A percentile compares a stretch with the other conserved stretches of the same genome.
phyloP scores from a whole-genome alignment of 768 basidiomycete genomes.

The Lenzites betulinus region DNA sequence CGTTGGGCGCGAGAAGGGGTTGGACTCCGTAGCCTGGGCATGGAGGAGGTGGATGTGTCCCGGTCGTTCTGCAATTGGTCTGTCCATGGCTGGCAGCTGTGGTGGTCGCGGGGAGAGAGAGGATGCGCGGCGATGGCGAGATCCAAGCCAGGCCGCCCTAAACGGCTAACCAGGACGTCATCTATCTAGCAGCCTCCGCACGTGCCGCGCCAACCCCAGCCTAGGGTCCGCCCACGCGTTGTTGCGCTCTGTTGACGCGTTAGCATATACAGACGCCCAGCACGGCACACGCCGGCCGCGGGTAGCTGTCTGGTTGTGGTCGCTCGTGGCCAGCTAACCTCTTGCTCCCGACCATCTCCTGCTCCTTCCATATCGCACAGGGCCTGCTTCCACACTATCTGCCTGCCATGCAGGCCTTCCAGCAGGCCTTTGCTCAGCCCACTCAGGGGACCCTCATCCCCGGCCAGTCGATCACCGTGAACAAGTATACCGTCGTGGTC shows the following conservation, averaged over 20 bases:
- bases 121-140: not conserved
- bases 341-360: not conserved
- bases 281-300: constrained; percentile 4
- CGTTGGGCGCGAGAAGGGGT: constrained; percentile 60
- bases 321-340: constrained; percentile 12
- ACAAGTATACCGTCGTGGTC: constrained; percentile 87
- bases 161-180: constrained; percentile 1
- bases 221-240: constrained; percentile 16
- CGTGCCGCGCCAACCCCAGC: constrained; percentile 3
- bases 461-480: constrained; percentile 88
- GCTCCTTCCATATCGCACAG: not conserved
- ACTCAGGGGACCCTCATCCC: constrained; percentile 72
- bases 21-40: constrained; percentile 11
- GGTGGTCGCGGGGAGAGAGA: not conserved
- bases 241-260: constrained; percentile 13
- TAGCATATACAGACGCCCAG: not conserved
- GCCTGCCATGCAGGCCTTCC: constrained; percentile 49
- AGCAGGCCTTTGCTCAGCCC: constrained; percentile 41
- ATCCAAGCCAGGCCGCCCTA: not conserved
- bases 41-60: constrained; percentile 11
- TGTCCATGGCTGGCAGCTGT: constrained; percentile 6
- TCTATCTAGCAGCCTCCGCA: not conserved
- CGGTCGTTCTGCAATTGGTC: not conserved
- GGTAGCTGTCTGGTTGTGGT: constrained; percentile 5
- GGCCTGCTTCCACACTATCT: constrained; percentile 9